Evolutionary conservation across 2,329 filamentous ascomycete species (phyloP).

Genomic region (Dendryphion nanum): DNA sequence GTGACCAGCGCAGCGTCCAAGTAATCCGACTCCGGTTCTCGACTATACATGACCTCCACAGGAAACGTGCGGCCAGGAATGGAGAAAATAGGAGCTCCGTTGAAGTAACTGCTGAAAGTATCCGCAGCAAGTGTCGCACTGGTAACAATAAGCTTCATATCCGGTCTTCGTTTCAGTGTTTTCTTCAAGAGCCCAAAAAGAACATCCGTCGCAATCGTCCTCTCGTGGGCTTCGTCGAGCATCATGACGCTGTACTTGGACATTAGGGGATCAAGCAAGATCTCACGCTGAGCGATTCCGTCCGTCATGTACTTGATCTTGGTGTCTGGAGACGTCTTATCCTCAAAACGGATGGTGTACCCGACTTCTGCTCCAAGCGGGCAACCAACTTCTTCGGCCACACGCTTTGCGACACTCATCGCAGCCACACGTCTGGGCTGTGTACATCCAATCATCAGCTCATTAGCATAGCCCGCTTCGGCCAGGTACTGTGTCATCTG

Average conservation of each 20-base stretch:
- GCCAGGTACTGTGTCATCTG: constrained; percentile 94
- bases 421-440: constrained; percentile 96
- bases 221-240: constrained; percentile 96
- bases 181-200: constrained; percentile 96
- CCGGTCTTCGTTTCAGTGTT: constrained; percentile 74
- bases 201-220: constrained; percentile 95
- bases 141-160: constrained; percentile 99
- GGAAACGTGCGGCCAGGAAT: constrained; percentile 95
- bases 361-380: constrained; percentile 90
- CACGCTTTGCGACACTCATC: constrained; percentile 98
- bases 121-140: constrained; percentile 96
- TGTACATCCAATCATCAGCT: constrained; percentile 91
- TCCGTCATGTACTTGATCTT: constrained; percentile 99
- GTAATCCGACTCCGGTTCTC: constrained; percentile 94
- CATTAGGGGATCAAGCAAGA: constrained; percentile 92
- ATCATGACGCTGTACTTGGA: constrained; percentile 96
- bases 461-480: constrained; percentile 83
- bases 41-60: constrained; percentile 92
- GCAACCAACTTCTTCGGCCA: constrained; percentile 95
- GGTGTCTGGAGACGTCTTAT: constrained; percentile 83
- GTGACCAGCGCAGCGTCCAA: constrained; percentile 91
- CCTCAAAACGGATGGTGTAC: constrained; percentile 98
- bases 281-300: constrained; percentile 94
- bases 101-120: constrained; percentile 96
- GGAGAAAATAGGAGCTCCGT: constrained; percentile 92